Evolutionary conservation across 2,329 filamentous ascomycete species (phyloP).

Genomic region (Verticillium albo-atrum): DNA sequence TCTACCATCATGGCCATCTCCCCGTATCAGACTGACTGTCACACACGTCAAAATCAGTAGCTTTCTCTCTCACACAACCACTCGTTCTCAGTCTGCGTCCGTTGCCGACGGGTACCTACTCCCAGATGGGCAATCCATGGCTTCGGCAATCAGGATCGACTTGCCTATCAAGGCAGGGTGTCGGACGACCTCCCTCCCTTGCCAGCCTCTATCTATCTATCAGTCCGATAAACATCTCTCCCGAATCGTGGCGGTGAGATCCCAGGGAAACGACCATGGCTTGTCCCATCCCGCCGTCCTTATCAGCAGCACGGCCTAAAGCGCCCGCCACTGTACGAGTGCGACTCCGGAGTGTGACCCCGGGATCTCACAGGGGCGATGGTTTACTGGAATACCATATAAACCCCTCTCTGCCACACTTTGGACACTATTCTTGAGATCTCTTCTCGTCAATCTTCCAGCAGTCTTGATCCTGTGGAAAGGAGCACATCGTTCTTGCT

Average conservation of each 20-base stretch:
- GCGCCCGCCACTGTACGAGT: not conserved
- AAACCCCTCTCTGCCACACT: not conserved
- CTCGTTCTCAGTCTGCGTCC: not conserved
- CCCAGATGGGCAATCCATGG: not conserved
- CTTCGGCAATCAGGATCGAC: not conserved
- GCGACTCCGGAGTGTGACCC: not conserved
- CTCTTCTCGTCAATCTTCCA: not conserved
- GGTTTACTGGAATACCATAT: not conserved
- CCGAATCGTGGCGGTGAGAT: not conserved
- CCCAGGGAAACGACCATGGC: not conserved
- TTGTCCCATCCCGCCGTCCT: not conserved
- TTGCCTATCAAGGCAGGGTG: not conserved
- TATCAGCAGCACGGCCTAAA: not conserved
- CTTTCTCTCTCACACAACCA: too few relatives aligned
- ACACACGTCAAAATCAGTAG: too few relatives aligned
- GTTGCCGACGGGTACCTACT: not conserved
- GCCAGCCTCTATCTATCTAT: not conserved
- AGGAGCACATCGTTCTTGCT: not conserved
- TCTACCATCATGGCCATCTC: too few relatives aligned
- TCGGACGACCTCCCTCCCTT: not conserved
- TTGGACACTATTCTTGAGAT: not conserved
- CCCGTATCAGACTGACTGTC: too few relatives aligned
- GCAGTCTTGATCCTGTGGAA: not conserved
- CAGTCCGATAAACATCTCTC: not conserved
- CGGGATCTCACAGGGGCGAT: not conserved